phyloP scores from a whole-genome alignment of 768 basidiomycete genomes.

The Trametes villosa region DNA sequence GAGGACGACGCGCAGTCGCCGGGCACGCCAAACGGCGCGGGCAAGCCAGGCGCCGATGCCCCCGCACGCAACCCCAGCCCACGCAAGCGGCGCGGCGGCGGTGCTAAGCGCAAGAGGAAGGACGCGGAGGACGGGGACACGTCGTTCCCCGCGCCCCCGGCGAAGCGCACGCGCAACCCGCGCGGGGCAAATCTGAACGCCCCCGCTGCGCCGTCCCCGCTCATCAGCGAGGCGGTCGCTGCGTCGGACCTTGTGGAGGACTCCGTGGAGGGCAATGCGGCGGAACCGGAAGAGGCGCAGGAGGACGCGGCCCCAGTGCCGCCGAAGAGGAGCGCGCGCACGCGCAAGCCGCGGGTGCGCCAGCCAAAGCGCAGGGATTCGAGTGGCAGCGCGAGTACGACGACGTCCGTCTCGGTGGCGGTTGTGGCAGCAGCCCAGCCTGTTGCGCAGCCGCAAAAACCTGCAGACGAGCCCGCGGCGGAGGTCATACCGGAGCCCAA shows the following conservation, averaged over 20 bases:
- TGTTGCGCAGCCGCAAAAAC: slow-evolving; percentile 7
- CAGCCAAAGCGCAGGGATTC: slow-evolving; percentile 47
- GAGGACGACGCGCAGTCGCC: slow-evolving; percentile 40
- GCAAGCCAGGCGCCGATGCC: slow-evolving; percentile 37
- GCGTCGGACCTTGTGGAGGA: slow-evolving; percentile 40
- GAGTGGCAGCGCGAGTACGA: slow-evolving; percentile 54
- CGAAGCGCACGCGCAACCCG: slow-evolving; percentile 63
- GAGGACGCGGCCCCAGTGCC: slow-evolving; percentile 42
- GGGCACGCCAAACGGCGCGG: slow-evolving; percentile 27
- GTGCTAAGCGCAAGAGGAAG: slow-evolving; percentile 59
- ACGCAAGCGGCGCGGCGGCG: slow-evolving; percentile 52
- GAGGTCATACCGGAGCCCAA: not conserved
- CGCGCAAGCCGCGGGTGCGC: slow-evolving; percentile 43
- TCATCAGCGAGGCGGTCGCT: slow-evolving; percentile 41
- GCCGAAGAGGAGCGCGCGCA: slow-evolving; percentile 50
- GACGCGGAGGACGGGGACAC: slow-evolving; percentile 66
- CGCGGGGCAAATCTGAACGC: slow-evolving; percentile 41
- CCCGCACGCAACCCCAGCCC: slow-evolving; percentile 42
- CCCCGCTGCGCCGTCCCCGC: slow-evolving; percentile 29
- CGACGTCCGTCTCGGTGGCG: slow-evolving; percentile 40
- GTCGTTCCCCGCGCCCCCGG: slow-evolving; percentile 58
- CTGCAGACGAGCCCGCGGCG: not conserved
- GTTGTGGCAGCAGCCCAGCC: slow-evolving; percentile 33
- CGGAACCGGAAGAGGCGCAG: slow-evolving; percentile 38
- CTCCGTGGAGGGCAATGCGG: slow-evolving; percentile 28